Base-by-base conservation (phyloP, 2,329 filamentous ascomycete genomes). In the Alternaria viburni region DNA sequence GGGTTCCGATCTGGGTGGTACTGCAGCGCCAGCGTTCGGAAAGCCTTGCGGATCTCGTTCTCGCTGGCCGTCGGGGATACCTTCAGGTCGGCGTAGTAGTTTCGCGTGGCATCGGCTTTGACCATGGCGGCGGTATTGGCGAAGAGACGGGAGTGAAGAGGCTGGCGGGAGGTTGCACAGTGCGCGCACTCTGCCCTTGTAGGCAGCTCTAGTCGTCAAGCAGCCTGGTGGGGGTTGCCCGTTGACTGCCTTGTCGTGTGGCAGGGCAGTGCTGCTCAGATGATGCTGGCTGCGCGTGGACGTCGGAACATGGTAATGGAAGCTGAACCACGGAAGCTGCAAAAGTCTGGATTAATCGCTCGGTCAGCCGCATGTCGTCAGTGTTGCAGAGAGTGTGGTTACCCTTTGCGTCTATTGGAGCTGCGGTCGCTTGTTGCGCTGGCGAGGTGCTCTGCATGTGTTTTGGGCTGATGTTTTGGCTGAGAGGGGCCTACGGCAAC, bases 1-100 rank as follows among this genome's bases (percentile, higher is more conserved):
- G 91, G 92, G 75, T 97, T 97, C 63, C 93, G 90, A 78, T 97
- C 93, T 8, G 93, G 93, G 75, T 97, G 93, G 74, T 91, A 96
- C 79, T 92, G 91, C 50, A 96, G 84, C 51, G 93, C 93, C 74
- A 97, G 87, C 79, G 93, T 93, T 70, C 91, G 88, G 80, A 93
- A 97, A 74, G 94, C 91, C 80, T 91, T 96, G 83, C 93, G 95
- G 77, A 97, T 89, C 44, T 96, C 92, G 28, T 89, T 87, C 46
- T 88, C 81, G 69, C 91, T 88, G 57, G 92, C 92, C 71, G 86
- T 87, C 11, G 87, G 83, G 2, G 88, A 80, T 59, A 97, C 82
- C 68, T 92, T 92, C 59, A 97, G 85, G 81, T 96, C 93, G 65
- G 89, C 90, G 81, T 97, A 97, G 81, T 96, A 96, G 81, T 96